These are phyloP conservation scores for Serendipita sp. DNA, from an alignment of 768 basidiomycete species.

Conservation along the genomic window DNA sequence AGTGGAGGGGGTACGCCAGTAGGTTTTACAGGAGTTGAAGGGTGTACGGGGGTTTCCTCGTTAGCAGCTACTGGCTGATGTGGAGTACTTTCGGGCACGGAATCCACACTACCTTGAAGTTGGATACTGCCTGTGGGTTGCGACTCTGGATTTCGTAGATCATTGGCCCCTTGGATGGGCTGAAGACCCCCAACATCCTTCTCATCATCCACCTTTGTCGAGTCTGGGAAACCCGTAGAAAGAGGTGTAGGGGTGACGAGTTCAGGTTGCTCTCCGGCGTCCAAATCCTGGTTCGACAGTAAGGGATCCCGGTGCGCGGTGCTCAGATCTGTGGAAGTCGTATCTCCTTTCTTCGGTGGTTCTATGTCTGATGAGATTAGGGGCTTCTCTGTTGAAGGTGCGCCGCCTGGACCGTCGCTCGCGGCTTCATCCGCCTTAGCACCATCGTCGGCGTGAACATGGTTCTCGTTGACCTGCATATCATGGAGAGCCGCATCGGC, in stretches of 20 bases:
- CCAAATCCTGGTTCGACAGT: too few species aligned
- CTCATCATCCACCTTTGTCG: too few species aligned
- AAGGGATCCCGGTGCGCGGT: too few species aligned
- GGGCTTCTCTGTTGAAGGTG: slow-evolving; percentile 10
- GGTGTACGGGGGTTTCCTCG: not conserved
- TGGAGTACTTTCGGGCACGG: not conserved
- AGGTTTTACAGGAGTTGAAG: slow-evolving; percentile 4
- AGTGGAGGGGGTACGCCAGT: slow-evolving; percentile 13
- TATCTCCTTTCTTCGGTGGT: not conserved
- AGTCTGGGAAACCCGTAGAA: too few species aligned
- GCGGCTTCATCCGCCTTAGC: not conserved
- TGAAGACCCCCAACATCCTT: too few species aligned
- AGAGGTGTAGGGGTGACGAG: too few species aligned
- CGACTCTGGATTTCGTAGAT: slow-evolving; percentile 9
- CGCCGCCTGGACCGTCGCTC: not conserved
- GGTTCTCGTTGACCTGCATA: not conserved
- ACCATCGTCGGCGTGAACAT: not conserved
- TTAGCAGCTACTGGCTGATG: slow-evolving; percentile 5
- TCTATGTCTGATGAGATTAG: slow-evolving; percentile 4
- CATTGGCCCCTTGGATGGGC: too few species aligned
- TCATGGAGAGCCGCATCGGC: not conserved
- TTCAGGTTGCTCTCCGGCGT: too few species aligned
- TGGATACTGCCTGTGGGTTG: slow-evolving; percentile 15
- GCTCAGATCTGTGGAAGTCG: too few species aligned
- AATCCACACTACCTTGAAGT: slow-evolving; percentile 13